Conservation (phyloP, 495 filamentous ascomycete species). For the Aspergillus asperescens region DNA sequence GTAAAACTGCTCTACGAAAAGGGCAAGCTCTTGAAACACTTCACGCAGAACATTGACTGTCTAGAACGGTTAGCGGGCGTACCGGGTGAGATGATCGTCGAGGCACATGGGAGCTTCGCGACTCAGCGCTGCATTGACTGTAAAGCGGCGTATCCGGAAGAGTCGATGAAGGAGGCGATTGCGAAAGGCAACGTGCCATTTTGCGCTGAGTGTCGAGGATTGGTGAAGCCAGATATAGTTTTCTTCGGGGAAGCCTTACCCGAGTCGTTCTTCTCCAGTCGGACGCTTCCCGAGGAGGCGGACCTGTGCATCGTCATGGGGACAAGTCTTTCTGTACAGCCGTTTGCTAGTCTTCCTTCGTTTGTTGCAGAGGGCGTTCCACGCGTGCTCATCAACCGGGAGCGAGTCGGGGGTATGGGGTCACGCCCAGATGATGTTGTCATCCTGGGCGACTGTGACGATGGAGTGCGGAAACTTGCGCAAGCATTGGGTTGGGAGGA, state of each 20-base stretch:
- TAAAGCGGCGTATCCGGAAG: conserved; percentile 60
- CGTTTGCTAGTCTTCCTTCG: conserved; percentile 76
- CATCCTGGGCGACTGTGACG: conserved; percentile 71
- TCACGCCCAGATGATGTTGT: conserved; percentile 71
- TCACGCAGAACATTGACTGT: conserved; percentile 97
- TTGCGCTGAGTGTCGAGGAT: conserved; percentile 66
- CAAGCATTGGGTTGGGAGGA: conserved; percentile 78
- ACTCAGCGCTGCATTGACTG: conserved; percentile 87
- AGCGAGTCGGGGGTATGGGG: conserved; percentile 78
- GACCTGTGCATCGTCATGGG: conserved; percentile 89
- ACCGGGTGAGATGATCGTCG: conserved; percentile 72
- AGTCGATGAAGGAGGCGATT: conserved; percentile 66
- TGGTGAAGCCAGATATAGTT: conserved; percentile 96
- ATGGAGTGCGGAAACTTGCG: conserved; percentile 76
- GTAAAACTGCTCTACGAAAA: conserved; percentile 70
- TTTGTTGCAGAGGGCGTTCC: conserved; percentile 57
- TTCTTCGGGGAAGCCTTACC: conserved; percentile 94
- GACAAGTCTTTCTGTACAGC: conserved; percentile 82
- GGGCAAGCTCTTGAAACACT: conserved; percentile 73
- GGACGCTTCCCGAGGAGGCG: conserved; percentile 50
- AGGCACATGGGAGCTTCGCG: conserved; percentile 95
- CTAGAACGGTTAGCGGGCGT: conserved; percentile 86
- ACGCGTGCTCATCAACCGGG: conserved; percentile 80
- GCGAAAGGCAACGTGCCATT: conserved; percentile 57
- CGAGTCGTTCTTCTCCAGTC: conserved; percentile 57